Evolutionary conservation across 331 rosid species (phyloP).

Genomic region (Rhamnella rubrinervis): DNA sequence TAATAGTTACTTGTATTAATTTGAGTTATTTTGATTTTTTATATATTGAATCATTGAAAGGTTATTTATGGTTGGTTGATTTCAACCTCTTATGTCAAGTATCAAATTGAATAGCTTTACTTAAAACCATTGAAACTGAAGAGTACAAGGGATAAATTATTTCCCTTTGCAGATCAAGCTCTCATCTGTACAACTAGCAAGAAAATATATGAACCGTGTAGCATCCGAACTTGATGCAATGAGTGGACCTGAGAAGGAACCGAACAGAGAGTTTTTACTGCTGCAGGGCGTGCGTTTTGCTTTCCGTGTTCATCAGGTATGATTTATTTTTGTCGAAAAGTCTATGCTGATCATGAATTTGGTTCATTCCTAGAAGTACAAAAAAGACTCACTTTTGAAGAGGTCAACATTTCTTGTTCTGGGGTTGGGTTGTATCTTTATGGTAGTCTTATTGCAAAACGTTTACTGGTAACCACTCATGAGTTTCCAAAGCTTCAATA

Average conservation of each 20-base stretch:
- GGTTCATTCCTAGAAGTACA: too few species aligned
- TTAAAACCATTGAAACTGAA: too few species aligned
- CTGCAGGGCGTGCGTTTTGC: constrained; percentile 95
- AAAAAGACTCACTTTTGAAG: too few species aligned
- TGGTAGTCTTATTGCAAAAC: too few species aligned
- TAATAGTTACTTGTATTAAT: neutral
- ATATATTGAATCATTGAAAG: neutral
- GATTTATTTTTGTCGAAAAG: neutral
- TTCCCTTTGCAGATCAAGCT: constrained; percentile 72
- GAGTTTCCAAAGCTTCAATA: too few species aligned
- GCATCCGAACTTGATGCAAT: constrained; percentile 75
- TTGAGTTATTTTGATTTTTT: too few species aligned
- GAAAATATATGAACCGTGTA: constrained; percentile 88
- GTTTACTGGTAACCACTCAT: too few species aligned
- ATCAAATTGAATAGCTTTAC: too few species aligned
- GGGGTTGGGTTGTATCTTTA: too few species aligned
- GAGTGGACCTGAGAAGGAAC: constrained; percentile 80
- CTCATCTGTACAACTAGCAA: constrained; percentile 88
- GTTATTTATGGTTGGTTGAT: too few species aligned
- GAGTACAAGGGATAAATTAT: neutral
- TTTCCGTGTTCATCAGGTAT: constrained; percentile 91
- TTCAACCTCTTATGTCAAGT: too few species aligned
- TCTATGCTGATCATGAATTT: neutral
- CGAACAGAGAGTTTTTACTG: constrained; percentile 72
- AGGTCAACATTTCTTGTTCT: too few species aligned